Percentiles rank a stretch among this genome's conserved stretches.
Evolutionary conservation across 1,284 basidiomycete species (phyloP).

Genomic region (Puccinia coronata): DNA sequence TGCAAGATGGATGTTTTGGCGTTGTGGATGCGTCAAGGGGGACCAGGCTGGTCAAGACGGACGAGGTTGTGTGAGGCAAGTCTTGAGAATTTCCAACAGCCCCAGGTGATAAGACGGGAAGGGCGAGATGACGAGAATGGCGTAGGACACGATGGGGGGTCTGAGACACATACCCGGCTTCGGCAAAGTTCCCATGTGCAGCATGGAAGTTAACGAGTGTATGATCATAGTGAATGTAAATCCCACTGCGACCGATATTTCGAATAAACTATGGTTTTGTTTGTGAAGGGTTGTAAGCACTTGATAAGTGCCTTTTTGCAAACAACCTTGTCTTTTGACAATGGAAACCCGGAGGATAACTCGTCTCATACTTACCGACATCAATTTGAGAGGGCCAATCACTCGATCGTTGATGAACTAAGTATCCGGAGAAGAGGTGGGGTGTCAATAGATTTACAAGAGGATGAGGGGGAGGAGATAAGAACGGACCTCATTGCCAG

Average conservation of each 20-base stretch:
- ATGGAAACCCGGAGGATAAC: not conserved
- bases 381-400: conserved; percentile 83
- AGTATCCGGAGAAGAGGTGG: not conserved
- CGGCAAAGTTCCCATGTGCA: conserved; percentile 44
- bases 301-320: not conserved
- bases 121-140: no score
- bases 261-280: conserved; percentile 40
- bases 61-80: no score
- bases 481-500: conserved; percentile 69
- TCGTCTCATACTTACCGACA: conserved; percentile 72
- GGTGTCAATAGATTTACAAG: not conserved
- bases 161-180: no score
- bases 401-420: conserved; percentile 85
- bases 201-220: conserved; percentile 78
- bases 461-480: not conserved
- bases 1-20: no score
- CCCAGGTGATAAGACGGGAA: no score
- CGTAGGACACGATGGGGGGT: conserved; percentile 38
- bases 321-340: not conserved
- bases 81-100: no score
- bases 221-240: conserved; percentile 73
- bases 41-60: no score
- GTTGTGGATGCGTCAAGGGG: no score
- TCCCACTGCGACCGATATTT: conserved; percentile 48
- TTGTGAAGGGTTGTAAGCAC: not conserved